phyloP scores from a whole-genome alignment of 768 basidiomycete genomes.

The Tricholoma saponaceum region DNA sequence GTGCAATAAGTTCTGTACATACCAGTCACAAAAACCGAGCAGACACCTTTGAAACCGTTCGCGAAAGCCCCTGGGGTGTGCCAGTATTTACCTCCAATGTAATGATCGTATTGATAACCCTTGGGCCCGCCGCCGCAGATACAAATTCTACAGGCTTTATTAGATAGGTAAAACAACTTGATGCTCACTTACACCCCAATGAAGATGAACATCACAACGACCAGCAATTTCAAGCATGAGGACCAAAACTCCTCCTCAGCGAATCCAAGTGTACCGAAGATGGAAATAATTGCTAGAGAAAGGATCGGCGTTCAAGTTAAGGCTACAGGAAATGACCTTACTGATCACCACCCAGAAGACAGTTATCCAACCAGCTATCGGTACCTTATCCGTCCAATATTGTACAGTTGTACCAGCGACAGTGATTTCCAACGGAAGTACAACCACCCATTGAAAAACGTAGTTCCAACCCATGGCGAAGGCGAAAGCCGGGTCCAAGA shows the following conservation, averaged over 20 bases:
- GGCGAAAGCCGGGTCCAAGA: constrained; percentile 44
- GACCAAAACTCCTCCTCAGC: constrained; percentile 50
- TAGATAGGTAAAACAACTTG: not conserved
- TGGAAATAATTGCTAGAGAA: constrained; percentile 28
- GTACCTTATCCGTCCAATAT: constrained; percentile 37
- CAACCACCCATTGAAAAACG: constrained; percentile 42
- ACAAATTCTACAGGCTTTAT: constrained; percentile 27
- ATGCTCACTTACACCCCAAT: constrained; percentile 34
- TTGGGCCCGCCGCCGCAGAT: constrained; percentile 39
- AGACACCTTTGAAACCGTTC: constrained; percentile 43
- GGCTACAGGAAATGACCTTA: constrained; percentile 8
- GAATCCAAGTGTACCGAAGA: constrained; percentile 44
- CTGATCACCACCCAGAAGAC: constrained; percentile 40
- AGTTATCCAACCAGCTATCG: constrained; percentile 42
- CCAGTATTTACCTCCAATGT: constrained; percentile 37
- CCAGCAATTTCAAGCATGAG: constrained; percentile 43
- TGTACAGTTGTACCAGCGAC: constrained; percentile 41
- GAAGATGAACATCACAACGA: constrained; percentile 42
- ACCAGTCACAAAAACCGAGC: constrained; percentile 42
- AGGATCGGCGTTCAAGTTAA: not conserved
- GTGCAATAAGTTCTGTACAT: not conserved
- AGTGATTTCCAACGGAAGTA: constrained; percentile 41
- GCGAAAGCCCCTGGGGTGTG: constrained; percentile 36
- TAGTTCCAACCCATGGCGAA: constrained; percentile 52
- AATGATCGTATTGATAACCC: constrained; percentile 28